Evolutionary conservation across 2,329 filamentous ascomycete species (phyloP), one percentile per base, ranked within the genome.

Genomic region (Alternaria sp.): DNA sequence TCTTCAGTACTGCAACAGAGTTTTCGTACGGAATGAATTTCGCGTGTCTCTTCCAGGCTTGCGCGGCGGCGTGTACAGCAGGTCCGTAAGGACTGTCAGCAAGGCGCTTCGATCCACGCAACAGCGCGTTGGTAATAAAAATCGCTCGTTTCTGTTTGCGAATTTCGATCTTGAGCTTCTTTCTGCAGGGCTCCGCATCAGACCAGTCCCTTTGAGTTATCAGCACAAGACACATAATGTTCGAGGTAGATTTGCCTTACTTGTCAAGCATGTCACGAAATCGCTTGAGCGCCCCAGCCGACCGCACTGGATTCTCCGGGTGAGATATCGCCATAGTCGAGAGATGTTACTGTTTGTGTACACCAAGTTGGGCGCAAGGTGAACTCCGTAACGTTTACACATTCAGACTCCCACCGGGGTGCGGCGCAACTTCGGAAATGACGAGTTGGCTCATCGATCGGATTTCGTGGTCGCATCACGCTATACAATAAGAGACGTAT

Each of bases 331-430:
- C 43, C 43, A 45, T 45, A 1, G 15, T n/a, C 15, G 0, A 37
- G 15, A 37, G 4, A 37, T 37, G 33, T n/a, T 5, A 0, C 0
- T n/a, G 33, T 37, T 1, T n/a, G 33, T 5, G 15, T 0, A 37
- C 0, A 1, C 0, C 33, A 1, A 9, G 33, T 10, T 37, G 33
- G 1, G 33, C 33, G n/a, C 37, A 18, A 41, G 4, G 37, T 41
- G 37, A 41, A 41, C 15, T 18, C 9, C 4, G 37, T 18, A 1
- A 9, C 9, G 9, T 37, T 1, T 37, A 37, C 33, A n/a, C 18
- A 41, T 41, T 6, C 37, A 41, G n/a, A 41, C 37, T 41, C 4
- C 9, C 11, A 18, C n/a, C 5, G n/a, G 37, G 9, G 15, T 41
- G 15, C 15, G n/a, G 8, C 5, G 5, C 37, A 3, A 41, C 37